Base-by-base conservation (phyloP, 805 yeast species). In the Pichia exigua region DNA sequence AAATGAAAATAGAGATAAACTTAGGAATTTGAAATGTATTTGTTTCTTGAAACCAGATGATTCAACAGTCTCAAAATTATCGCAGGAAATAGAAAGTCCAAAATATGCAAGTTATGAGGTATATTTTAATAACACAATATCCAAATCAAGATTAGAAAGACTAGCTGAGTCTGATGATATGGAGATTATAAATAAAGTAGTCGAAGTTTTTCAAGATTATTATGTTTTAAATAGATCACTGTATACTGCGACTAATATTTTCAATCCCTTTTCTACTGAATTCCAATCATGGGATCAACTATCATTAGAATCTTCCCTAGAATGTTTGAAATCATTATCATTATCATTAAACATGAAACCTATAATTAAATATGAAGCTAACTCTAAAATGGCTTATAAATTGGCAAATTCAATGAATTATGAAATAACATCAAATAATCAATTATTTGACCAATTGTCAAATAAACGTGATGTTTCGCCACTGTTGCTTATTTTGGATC, bases 161-260 rank as follows among this genome's bases (percentile, higher is more conserved):
- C 64, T 94, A 45, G 98, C 99, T 0, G 96, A 89, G 65, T 78
- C 87, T 3, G 99, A 94, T 66, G 94, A 87, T 62, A 74, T 82
- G 60, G 98, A 92, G 64, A 80, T 82, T 11, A 85, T 94, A 11
- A 70, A 75, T 6, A 78, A 78, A 53, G 89, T 94, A 5, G 81
- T 85, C 48, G 99, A 94, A 63, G 64, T 91, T 41, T 94, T 89
- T 64, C 87, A 84, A 59, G 97, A 94, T 66, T 91, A 85, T 64
- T 74, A 80, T 55, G 82, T 87, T 9, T 68, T 92, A 49, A 88
- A 88, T 65, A 74, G 73, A 53, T 85, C 87, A 59, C 68, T 92
- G 35, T 82, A 63, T 60, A 56, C 58, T 1, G 70, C 78, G 0
- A 60, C 63, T 8, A 68, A 67, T 44, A 52, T 59, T 5, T 60